Percentiles rank a stretch among this genome's conserved stretches.
Conservation (phyloP, 257 asterid genomes). For the Sherardia arvensis region DNA sequence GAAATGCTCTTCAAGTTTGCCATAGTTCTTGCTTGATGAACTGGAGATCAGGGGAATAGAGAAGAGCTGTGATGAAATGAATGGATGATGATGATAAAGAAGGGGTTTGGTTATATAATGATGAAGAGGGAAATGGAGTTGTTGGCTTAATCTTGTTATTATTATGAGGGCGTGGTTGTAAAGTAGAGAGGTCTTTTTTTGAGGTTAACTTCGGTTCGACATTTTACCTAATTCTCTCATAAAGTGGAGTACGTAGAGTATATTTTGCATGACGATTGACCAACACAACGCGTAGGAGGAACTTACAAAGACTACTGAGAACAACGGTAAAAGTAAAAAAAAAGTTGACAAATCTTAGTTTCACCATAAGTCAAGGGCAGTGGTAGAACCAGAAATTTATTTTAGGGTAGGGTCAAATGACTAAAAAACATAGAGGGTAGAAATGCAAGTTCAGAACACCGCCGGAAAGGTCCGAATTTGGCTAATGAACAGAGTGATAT, state of each 20-base stretch:
- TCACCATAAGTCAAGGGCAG: too few species aligned
- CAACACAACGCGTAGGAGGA: background rate
- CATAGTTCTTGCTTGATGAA: conserved; percentile 23
- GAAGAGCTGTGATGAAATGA: background rate
- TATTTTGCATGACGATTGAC: background rate
- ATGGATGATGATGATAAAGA: conserved; percentile 13
- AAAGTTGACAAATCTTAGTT: too few species aligned
- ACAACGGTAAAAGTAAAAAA: too few species aligned
- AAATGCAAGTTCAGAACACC: too few species aligned
- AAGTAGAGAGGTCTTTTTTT: conserved; percentile 5
- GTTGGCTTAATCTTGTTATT: conserved; percentile 30
- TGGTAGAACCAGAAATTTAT: too few species aligned
- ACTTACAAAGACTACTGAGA: too few species aligned
- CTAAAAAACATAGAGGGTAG: too few species aligned
- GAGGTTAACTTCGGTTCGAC: conserved; percentile 21
- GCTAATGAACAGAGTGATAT: too few species aligned
- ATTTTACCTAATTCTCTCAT: conserved; percentile 21
- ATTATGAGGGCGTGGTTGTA: conserved; percentile 22
- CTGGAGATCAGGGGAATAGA: background rate
- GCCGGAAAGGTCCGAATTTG: too few species aligned
- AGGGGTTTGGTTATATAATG: conserved; percentile 21
- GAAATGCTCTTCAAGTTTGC: conserved; percentile 13
- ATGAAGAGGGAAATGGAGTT: conserved; percentile 29
- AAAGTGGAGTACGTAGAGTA: conserved; percentile 8
- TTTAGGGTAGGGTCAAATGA: too few species aligned